These are phyloP conservation scores for Dalechampia spathulata DNA, from an alignment of 441 rosid genomes.

Conservation along the genomic window DNA sequence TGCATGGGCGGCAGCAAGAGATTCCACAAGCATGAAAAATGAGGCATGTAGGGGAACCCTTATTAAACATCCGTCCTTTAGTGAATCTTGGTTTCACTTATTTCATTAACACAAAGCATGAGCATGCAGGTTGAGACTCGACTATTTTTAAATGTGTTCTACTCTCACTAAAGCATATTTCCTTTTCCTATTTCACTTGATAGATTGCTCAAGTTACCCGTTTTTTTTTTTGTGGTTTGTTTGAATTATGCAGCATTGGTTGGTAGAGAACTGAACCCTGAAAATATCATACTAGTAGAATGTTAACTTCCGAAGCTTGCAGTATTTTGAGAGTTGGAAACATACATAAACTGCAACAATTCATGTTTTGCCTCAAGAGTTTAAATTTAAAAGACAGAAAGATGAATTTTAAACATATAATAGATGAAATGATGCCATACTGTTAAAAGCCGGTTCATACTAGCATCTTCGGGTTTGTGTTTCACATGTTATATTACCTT, in stretches of 20 bases:
- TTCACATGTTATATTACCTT: not conserved
- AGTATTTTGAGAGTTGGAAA: not conserved
- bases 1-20: slow-evolving; percentile 90
- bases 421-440: no score
- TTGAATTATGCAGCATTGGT: not conserved
- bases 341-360: not conserved
- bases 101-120: no score
- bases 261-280: not conserved
- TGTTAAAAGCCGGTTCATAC: no score
- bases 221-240: not conserved
- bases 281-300: not conserved
- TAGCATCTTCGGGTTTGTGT: no score
- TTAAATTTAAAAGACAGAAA: no score
- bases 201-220: no score
- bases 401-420: no score
- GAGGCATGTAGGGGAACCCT: slow-evolving; percentile 41
- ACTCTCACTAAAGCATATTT: not conserved
- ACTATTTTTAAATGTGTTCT: not conserved
- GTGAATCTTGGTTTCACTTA: not conserved
- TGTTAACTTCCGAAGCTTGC: not conserved
- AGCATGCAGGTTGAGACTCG: not conserved
- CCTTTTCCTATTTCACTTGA: not conserved
- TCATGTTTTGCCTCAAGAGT: not conserved
- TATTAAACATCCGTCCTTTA: not conserved
- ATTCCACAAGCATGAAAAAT: slow-evolving; percentile 55